Evolutionary conservation across 805 yeast species (phyloP), one percentile per base, ranked within the genome.

Genomic region (Millerozyma miso): DNA sequence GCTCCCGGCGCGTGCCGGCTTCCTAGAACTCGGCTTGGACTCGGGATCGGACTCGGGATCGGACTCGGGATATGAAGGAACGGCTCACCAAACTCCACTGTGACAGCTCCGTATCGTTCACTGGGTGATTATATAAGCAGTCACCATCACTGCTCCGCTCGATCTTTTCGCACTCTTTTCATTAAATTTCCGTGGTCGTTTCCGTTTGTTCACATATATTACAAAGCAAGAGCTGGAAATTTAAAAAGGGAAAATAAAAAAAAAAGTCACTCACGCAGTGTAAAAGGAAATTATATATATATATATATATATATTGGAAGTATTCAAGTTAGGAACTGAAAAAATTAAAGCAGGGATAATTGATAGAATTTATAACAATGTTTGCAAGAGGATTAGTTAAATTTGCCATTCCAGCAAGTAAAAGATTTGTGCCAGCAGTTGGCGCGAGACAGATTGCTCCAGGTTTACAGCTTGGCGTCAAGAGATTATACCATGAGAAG

Each of bases 401-500:
- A 49, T 42, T 41, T 19, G 40, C 54, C 19, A 20, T 31, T 16
- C 38, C 38, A 14, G 41, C 36, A 15, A 23, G 29, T 10, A 47
- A 48, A 35, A 37, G 52, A 8, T 44, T 42, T 23, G 29, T 42
- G 16, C 41, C 53, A 8, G 38, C 42, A 10, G 16, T 42, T 6
- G 15, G 16, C 19, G 41, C 37, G 31, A 23, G 35, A 15, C 26
- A 19, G 7, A 12, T 39, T 31, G 38, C 29, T 35, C 42, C 44
- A 36, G 38, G 36, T 35, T 39, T 51, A 6, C 31, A 35, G 12
- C 16, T 43, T 19, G 38, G 40, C 10, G 26, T 45, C 35, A 51
- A 51, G 40, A 61, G 74, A 55, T 53, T 61, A n/a, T 91, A 91
- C 60, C 97, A 90, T 59, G 89, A 88, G 48, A 89, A 88, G 62